A percentile compares a stretch with the other conserved stretches of the same genome.
phyloP scores from a whole-genome alignment of 306 rosid species.

The Cyamopsis tetragonoloba region DNA sequence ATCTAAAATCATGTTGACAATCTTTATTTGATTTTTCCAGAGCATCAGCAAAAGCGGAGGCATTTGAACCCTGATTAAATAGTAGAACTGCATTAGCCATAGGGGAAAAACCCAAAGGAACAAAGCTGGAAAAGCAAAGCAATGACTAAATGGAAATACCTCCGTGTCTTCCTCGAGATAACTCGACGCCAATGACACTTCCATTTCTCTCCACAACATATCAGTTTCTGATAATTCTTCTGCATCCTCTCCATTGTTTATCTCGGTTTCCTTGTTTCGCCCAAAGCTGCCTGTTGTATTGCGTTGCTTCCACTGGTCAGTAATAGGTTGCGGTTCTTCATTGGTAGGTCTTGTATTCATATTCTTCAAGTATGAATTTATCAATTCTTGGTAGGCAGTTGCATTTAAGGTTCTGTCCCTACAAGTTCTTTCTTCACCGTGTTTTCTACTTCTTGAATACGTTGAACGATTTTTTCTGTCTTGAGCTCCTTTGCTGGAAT shows the following conservation, averaged over 20 bases:
- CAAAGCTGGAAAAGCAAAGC: neutral
- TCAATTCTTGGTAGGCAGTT: slow-evolving; percentile 73
- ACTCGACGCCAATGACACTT: slow-evolving; percentile 66
- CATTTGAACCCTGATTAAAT: slow-evolving; percentile 56
- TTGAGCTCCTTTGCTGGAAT: slow-evolving; percentile 25
- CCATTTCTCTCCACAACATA: slow-evolving; percentile 85
- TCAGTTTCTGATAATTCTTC: slow-evolving; percentile 62
- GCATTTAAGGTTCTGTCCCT: slow-evolving; percentile 59
- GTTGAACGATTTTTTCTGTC: slow-evolving; percentile 23
- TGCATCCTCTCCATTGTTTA: slow-evolving; percentile 27
- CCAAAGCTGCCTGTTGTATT: slow-evolving; percentile 27
- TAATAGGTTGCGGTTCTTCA: slow-evolving; percentile 48
- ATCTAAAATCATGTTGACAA: slow-evolving; percentile 61
- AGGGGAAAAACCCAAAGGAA: neutral
- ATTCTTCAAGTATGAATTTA: slow-evolving; percentile 60
- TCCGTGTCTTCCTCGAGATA: slow-evolving; percentile 55
- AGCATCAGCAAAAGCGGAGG: slow-evolving; percentile 5
- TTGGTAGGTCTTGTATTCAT: slow-evolving; percentile 41
- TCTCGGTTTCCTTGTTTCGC: slow-evolving; percentile 28
- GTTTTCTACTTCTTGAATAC: slow-evolving; percentile 29
- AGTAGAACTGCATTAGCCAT: slow-evolving; percentile 26
- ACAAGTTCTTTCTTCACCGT: slow-evolving; percentile 33
- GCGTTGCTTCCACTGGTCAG: slow-evolving; percentile 75
- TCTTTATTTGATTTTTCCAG: neutral
- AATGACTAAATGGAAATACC: slow-evolving; percentile 35